A percentile compares a stretch with the other conserved stretches of the same genome.
phyloP scores from a whole-genome alignment of 345 rosid genomes.

The Luvunga scandens region DNA sequence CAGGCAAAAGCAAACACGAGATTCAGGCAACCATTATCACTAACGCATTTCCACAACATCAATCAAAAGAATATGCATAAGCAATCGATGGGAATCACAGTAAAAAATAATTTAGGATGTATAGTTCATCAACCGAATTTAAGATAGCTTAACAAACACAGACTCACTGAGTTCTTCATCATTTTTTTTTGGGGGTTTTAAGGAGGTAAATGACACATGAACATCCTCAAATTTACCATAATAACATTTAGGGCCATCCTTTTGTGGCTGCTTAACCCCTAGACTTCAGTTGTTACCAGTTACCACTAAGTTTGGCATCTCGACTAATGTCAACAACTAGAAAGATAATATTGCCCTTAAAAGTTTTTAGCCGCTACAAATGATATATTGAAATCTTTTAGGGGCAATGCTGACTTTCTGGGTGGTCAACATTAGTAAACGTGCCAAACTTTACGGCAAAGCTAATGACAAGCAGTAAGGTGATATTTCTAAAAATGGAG shows the following conservation, averaged over 20 bases:
- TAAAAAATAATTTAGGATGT: background rate
- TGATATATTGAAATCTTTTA: background rate
- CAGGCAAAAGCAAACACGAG: background rate
- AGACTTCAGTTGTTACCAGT: background rate
- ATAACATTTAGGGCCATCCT: background rate
- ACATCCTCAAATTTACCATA: background rate
- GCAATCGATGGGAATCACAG: background rate
- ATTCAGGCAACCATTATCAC: background rate
- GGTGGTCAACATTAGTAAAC: background rate
- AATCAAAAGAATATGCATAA: background rate
- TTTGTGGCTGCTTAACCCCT: background rate
- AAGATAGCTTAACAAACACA: background rate
- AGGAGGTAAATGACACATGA: background rate
- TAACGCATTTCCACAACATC: background rate
- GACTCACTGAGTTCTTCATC: background rate
- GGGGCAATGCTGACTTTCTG: background rate
- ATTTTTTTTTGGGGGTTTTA: no score
- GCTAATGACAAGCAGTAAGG: background rate
- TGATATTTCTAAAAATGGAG: background rate
- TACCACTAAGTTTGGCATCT: background rate
- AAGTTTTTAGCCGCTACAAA: background rate
- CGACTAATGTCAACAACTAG: background rate
- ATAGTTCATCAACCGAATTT: background rate
- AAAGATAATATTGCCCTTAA: background rate
- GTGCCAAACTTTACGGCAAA: background rate